Evolutionary conservation across 2,329 filamentous ascomycete species (phyloP).

Genomic region (Penicillium sp.): DNA sequence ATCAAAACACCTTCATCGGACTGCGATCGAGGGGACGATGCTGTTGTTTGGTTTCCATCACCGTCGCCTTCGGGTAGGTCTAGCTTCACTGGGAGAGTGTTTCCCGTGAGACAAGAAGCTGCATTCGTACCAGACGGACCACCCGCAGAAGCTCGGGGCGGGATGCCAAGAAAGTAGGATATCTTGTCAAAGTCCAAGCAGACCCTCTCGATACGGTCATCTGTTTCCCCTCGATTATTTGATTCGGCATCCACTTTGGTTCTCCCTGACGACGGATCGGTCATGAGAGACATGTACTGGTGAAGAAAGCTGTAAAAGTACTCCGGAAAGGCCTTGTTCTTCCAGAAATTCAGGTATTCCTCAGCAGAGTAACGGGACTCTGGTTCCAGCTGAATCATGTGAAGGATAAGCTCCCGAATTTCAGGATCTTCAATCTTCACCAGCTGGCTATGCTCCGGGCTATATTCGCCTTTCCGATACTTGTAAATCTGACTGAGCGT

Average conservation of each 20-base stretch:
- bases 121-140: slow-evolving; percentile 13
- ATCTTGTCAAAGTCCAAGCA: slow-evolving; percentile 98
- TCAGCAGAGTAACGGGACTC: slow-evolving; percentile 91
- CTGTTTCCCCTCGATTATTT: slow-evolving; percentile 81
- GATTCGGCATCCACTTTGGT: slow-evolving; percentile 70
- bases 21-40: slow-evolving; percentile 59
- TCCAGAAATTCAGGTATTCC: slow-evolving; percentile 91
- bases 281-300: slow-evolving; percentile 96
- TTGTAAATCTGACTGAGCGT: slow-evolving; percentile 95
- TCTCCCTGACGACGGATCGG: slow-evolving; percentile 83
- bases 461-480: slow-evolving; percentile 90
- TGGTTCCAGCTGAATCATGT: slow-evolving; percentile 96
- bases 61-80: slow-evolving; percentile 79
- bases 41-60: slow-evolving; percentile 72
- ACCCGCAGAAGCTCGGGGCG: neutral
- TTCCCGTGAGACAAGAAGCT: slow-evolving; percentile 43
- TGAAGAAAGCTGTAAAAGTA: slow-evolving; percentile 99
- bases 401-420: slow-evolving; percentile 84
- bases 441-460: slow-evolving; percentile 79
- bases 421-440: slow-evolving; percentile 87
- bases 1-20: slow-evolving; percentile 90
- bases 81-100: slow-evolving; percentile 73
- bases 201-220: slow-evolving; percentile 91
- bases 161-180: slow-evolving; percentile 79
- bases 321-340: slow-evolving; percentile 86